Percentiles rank a stretch among this genome's conserved stretches.
Evolutionary conservation across 345 rosid genomes (phyloP).

Genomic region (Triadica sebifera): DNA sequence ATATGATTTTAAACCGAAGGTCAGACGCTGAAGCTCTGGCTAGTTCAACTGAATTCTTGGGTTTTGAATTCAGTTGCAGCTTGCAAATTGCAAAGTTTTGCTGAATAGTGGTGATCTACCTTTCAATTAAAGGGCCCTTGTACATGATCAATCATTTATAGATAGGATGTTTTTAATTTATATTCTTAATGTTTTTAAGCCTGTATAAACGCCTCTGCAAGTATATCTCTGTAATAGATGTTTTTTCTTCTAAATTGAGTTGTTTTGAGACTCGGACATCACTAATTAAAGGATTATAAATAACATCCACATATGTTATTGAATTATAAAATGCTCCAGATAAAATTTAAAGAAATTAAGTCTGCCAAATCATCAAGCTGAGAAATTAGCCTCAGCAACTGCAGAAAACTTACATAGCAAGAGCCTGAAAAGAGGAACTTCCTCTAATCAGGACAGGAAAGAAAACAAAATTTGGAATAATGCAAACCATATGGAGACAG

Average conservation of each 20-base stretch:
- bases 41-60: conserved; percentile 63
- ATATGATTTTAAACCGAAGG: conserved; percentile 37
- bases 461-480: conserved; percentile 3
- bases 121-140: background rate
- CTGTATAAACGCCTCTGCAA: background rate
- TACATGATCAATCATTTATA: background rate
- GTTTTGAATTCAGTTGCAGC: conserved; percentile 78
- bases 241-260: background rate
- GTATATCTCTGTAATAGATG: background rate
- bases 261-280: background rate
- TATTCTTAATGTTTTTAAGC: background rate
- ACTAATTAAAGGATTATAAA: background rate
- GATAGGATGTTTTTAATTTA: background rate
- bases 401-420: background rate
- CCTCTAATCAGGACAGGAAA: background rate
- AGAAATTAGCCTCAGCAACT: background rate
- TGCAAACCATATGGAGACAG: conserved; percentile 3
- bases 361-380: background rate
- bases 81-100: conserved; percentile 44
- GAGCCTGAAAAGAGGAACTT: background rate
- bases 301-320: background rate
- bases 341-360: background rate
- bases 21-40: conserved; percentile 67
- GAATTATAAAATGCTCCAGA: background rate
- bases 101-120: background rate